These are phyloP conservation scores for Pleurotus giganteus DNA, from an alignment of 768 basidiomycete genomes.

Conservation along the genomic window DNA sequence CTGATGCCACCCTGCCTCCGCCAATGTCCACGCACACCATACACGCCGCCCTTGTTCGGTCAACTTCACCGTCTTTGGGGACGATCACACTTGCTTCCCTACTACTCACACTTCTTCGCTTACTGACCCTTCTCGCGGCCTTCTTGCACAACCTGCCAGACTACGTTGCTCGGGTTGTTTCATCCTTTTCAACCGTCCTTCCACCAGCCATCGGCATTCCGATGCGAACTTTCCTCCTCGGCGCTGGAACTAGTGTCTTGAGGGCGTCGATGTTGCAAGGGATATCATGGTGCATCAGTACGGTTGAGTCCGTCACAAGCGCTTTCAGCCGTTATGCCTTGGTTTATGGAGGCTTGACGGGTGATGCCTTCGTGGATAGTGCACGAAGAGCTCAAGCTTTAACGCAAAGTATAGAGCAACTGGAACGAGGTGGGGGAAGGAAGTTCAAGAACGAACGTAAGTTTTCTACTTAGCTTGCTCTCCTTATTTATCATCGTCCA, in stretches of 20 bases:
- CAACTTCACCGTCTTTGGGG: conserved; percentile 81
- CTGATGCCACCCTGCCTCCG: conserved; percentile 36
- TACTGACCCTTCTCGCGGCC: conserved; percentile 48
- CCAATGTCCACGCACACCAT: conserved; percentile 69
- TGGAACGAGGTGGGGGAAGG: conserved; percentile 35
- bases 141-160: conserved; percentile 55
- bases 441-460: conserved; percentile 60
- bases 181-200: background rate
- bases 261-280: conserved; percentile 37
- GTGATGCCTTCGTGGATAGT: conserved; percentile 62
- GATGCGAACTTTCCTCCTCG: conserved; percentile 1
- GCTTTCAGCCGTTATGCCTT: conserved; percentile 60
- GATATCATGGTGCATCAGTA: conserved; percentile 50
- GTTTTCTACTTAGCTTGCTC: conserved; percentile 18
- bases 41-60: conserved; percentile 73
- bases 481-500: conserved; percentile 8
- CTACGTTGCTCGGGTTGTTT: conserved; percentile 44
- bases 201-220: conserved; percentile 5
- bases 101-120: conserved; percentile 68
- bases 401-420: conserved; percentile 30
- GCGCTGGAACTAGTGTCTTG: conserved; percentile 1
- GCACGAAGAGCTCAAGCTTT: conserved; percentile 50
- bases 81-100: conserved; percentile 75
- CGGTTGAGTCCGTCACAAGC: conserved; percentile 50
- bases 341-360: conserved; percentile 74